Conservation (phyloP, 2,329 filamentous ascomycete species). For the Neonectria hederae region DNA sequence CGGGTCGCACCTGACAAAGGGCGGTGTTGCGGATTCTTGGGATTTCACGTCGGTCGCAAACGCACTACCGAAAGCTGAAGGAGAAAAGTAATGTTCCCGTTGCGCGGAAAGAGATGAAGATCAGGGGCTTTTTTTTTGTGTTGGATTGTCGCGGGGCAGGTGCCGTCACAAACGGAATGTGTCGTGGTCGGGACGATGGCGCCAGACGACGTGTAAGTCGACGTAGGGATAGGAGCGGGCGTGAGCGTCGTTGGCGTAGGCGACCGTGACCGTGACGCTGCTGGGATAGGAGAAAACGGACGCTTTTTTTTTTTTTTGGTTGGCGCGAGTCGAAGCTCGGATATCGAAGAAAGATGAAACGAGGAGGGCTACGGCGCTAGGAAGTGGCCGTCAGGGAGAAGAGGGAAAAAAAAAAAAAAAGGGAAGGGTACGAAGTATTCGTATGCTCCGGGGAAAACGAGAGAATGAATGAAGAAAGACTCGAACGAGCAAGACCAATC, state of each 20-base stretch:
- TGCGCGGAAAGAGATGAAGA: slow-evolving; percentile 12
- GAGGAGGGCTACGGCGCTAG: slow-evolving; percentile 6
- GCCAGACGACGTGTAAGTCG: slow-evolving; percentile 29
- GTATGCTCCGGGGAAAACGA: slow-evolving; percentile 27
- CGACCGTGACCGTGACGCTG: slow-evolving; percentile 7
- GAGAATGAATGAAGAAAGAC: slow-evolving; percentile 27
- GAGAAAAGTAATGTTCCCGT: slow-evolving; percentile 26
- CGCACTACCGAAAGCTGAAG: slow-evolving; percentile 5
- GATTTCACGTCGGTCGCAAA: slow-evolving; percentile 14
- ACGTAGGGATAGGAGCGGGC: not conserved
- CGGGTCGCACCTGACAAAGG: not conserved
- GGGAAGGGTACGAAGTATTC: not conserved
- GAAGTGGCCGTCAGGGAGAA: slow-evolving; percentile 3
- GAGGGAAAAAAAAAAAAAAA: slow-evolving; percentile 1
- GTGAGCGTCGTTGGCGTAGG: slow-evolving; percentile 6
- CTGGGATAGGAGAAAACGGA: slow-evolving; percentile 4
- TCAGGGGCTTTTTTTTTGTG: slow-evolving; percentile 13
- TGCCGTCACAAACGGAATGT: slow-evolving; percentile 14
- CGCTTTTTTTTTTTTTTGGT: not conserved
- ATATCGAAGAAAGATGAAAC: slow-evolving; percentile 17
- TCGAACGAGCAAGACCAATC: slow-evolving; percentile 25
- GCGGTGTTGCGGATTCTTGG: slow-evolving; percentile 7
- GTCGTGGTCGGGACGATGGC: slow-evolving; percentile 18
- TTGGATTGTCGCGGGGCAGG: slow-evolving; percentile 19
- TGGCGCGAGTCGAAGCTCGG: slow-evolving; percentile 9